Percentiles rank a stretch among this genome's conserved stretches.
These are phyloP conservation scores for Monosporascus sp. DNA, from an alignment of 2,329 filamentous ascomycete genomes.

Conservation along the genomic window DNA sequence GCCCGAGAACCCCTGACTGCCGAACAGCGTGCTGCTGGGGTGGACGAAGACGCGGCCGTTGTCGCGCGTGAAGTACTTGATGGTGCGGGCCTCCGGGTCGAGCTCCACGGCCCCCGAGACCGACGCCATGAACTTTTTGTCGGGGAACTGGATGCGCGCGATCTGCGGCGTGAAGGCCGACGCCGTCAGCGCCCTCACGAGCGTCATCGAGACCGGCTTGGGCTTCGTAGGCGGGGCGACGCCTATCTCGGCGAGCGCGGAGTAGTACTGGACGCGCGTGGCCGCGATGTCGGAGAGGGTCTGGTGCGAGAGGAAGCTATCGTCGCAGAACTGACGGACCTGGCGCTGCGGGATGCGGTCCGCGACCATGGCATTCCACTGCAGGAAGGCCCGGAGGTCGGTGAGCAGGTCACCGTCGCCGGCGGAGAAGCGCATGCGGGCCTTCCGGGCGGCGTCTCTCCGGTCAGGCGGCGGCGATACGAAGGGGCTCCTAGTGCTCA, in stretches of 20 bases:
- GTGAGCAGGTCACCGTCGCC: constrained; percentile 86
- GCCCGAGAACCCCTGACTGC: constrained; percentile 70
- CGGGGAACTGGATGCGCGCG: constrained; percentile 85
- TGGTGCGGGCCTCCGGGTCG: constrained; percentile 85
- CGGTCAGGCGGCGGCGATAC: constrained; percentile 70
- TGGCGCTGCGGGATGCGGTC: constrained; percentile 57
- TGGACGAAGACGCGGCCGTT: constrained; percentile 90
- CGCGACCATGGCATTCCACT: constrained; percentile 67
- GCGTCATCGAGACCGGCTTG: constrained; percentile 31
- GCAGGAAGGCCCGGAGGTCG: constrained; percentile 76
- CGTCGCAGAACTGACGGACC: constrained; percentile 72
- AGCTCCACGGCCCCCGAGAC: constrained; percentile 86
- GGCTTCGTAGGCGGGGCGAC: constrained; percentile 51
- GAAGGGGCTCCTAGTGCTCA: constrained; percentile 88
- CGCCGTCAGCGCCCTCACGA: constrained; percentile 67
- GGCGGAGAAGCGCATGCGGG: constrained; percentile 66
- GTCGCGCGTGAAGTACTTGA: constrained; percentile 88
- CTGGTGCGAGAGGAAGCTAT: constrained; percentile 78
- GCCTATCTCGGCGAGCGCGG: constrained; percentile 79
- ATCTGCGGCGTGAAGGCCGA: constrained; percentile 80
- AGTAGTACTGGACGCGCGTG: constrained; percentile 79
- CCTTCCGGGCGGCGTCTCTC: constrained; percentile 74
- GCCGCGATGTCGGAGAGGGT: constrained; percentile 85
- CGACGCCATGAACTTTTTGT: constrained; percentile 89
- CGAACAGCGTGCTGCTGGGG: constrained; percentile 81